Evolutionary conservation across 331 rosid genomes (phyloP), one percentile per base, ranked within the genome.

Genomic region (Pyrus hybrid): DNA sequence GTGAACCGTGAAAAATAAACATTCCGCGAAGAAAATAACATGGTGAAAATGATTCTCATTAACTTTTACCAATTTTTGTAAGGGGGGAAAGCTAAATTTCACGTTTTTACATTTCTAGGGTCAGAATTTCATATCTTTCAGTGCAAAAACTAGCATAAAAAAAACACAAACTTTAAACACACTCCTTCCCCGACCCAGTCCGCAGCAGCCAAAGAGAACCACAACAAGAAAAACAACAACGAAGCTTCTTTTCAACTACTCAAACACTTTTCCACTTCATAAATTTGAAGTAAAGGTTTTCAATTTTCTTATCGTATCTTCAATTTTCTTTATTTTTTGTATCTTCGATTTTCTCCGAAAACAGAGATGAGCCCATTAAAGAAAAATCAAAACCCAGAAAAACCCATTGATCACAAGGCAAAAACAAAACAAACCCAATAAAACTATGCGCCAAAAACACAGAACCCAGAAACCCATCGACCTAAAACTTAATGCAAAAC

Each of bases 391-490:
- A 78, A 28, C 49, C 71, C 67, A 65, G 61, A 67, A 79, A 73
- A 54, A 35, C 75, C 74, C 76, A 71, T 53, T 78, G 79, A 85
- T 80, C 79, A 80, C 7, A 67, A 54, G 43, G 8, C 58, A 53
- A 72, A 22, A 49, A 70, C 17, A 49, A 57, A 28, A 60, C 71
- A 51, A 14, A 56, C 14, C 67, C 60, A 62, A 26, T 64, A 69
- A 70, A 37, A 67, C 29, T 79, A 63, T 11, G 18, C 26, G n/a
- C 41, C 63, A 32, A 33, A 67, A 79, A 8, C 80, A 75, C 54
- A 56, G 23, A 37, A 43, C 66, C 29, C 25, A 63, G 26, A 53
- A 5, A 67, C 45, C 68, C 30, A 78, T n/a, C 74, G 13, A 20
- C 51, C 75, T 58, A 76, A 68, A 73, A 65, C 84, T 77, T 67